Conservation (phyloP, 495 filamentous ascomycete species). For the Antarctomyces pellizariae region DNA sequence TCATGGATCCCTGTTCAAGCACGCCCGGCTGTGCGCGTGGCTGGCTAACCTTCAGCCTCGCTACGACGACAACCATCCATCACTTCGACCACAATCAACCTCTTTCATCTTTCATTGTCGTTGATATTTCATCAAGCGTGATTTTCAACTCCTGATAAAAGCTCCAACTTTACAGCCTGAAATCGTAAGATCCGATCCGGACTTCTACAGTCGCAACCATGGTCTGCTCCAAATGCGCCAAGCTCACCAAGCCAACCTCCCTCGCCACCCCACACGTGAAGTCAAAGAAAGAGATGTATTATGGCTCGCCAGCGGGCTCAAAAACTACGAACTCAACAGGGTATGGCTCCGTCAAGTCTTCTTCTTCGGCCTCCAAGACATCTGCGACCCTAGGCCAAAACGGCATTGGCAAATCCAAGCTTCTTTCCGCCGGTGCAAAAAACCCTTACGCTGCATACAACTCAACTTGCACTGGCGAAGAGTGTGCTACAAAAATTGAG, state of each 20-base stretch:
- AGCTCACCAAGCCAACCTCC: slow-evolving; percentile 33
- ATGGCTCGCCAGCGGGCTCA: slow-evolving; percentile 29
- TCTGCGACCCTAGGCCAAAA: slow-evolving; percentile 30
- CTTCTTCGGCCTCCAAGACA: slow-evolving; percentile 17
- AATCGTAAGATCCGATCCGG: too few relatives aligned
- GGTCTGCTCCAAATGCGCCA: slow-evolving; percentile 48
- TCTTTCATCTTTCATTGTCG: too few relatives aligned
- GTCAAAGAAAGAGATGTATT: slow-evolving; percentile 48
- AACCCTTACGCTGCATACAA: slow-evolving; percentile 49
- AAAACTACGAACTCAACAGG: slow-evolving; percentile 1
- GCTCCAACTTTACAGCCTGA: too few relatives aligned
- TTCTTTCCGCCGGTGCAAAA: slow-evolving; percentile 40
- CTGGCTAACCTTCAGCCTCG: too few relatives aligned
- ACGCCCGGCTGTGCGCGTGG: too few relatives aligned
- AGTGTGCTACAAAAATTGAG: slow-evolving; percentile 41
- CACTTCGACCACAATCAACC: too few relatives aligned
- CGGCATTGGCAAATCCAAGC: slow-evolving; percentile 37
- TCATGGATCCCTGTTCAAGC: too few relatives aligned
- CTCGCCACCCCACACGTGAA: slow-evolving; percentile 48
- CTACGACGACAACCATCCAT: too few relatives aligned
- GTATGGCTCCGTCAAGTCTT: slow-evolving; percentile 14
- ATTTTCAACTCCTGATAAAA: too few relatives aligned
- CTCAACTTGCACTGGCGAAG: slow-evolving; percentile 24
- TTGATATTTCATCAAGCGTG: too few relatives aligned
- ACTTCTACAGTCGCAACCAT: slow-evolving; percentile 20